phyloP scores from a whole-genome alignment of 1,139 yeast genomes.

The Saccharomycopsis crataegensis region DNA sequence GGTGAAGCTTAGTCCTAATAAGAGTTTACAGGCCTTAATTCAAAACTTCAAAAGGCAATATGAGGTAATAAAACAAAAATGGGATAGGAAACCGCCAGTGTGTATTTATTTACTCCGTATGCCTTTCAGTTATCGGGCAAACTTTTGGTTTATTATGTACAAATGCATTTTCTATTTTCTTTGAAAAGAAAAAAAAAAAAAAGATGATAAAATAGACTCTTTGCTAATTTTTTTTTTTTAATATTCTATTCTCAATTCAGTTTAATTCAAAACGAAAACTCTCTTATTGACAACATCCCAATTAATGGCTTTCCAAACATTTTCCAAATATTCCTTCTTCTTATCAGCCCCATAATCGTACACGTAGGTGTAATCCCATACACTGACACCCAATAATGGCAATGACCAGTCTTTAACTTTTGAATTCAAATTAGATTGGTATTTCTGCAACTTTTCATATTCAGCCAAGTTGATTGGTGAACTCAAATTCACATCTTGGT shows the following conservation, averaged over 20 bases:
- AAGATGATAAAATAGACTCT: too few species aligned
- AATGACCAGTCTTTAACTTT: slow-evolving; percentile 59
- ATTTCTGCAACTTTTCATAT: slow-evolving; percentile 37
- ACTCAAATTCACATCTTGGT: slow-evolving; percentile 71
- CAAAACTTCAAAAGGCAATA: too few species aligned
- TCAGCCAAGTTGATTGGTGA: slow-evolving; percentile 55
- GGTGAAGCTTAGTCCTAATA: too few species aligned
- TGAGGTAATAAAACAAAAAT: too few species aligned
- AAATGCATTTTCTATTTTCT: too few species aligned
- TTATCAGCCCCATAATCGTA: slow-evolving; percentile 68
- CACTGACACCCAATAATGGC: slow-evolving; percentile 71
- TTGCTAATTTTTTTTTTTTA: too few species aligned
- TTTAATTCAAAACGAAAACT: slow-evolving; percentile 26
- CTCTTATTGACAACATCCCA: slow-evolving; percentile 81
- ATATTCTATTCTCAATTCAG: not conserved
- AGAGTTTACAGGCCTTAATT: too few species aligned
- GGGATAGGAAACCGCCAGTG: too few species aligned
- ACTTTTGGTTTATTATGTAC: too few species aligned
- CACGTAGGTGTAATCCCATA: slow-evolving; percentile 85
- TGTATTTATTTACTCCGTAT: too few species aligned
- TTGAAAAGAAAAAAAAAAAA: too few species aligned
- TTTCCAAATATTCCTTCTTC: slow-evolving; percentile 63
- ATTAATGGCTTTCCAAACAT: slow-evolving; percentile 71
- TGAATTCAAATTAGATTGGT: slow-evolving; percentile 33
- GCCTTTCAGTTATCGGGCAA: too few species aligned